Base-by-base conservation (phyloP, 176 grass and related monocot species). In the Dendrocalamus sinicus region DNA sequence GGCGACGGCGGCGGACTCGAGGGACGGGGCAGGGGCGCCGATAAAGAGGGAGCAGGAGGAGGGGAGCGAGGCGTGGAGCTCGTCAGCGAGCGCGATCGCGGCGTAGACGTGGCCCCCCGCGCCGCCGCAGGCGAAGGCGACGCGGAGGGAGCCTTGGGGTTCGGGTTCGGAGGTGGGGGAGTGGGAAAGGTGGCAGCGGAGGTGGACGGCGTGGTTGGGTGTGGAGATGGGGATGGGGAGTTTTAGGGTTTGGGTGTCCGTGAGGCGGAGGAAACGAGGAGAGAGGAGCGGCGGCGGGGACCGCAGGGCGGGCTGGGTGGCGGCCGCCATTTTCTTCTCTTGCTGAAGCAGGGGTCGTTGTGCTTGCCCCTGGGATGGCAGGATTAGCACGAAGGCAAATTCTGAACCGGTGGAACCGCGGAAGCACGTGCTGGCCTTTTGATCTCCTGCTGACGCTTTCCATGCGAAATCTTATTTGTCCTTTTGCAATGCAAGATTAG, bases 61-160 rank as follows among this genome's bases (percentile, higher is more conserved):
- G 1, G 95, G 85, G 57, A 84, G 67, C 7, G 91, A 83, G 59
- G 70, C 72, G 22, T 85, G 86, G 45, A 97, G 78, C 76, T 90
- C 86, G 72, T 97, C 95, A 20, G 92, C 95, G 63, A 97, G 93
- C 4, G 90, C 92, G 62, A 97, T 88, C 16, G 92, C 91, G 13
- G 95, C 87, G 85, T 88, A 97, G 55, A 94, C 86, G 74, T 92
- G 92, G 51, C 92, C 89, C 3, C 95, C 91, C 23, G 86, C 73
- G 17, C 89, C 95, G 43, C 92, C 93, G 37, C 89, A 88, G 5
- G 92, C 82, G 84, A 97, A 92, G 64, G 78, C 92, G 44, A 97
- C 70, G 72, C 92, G 95, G 48, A 89, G 81, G 26, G 76, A 9
- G 15, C 50, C 58, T 40, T 53, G 9, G 54, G 35, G 68, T 9